phyloP scores from a whole-genome alignment of 2,329 filamentous ascomycete species.

The Alternaria rosae region DNA sequence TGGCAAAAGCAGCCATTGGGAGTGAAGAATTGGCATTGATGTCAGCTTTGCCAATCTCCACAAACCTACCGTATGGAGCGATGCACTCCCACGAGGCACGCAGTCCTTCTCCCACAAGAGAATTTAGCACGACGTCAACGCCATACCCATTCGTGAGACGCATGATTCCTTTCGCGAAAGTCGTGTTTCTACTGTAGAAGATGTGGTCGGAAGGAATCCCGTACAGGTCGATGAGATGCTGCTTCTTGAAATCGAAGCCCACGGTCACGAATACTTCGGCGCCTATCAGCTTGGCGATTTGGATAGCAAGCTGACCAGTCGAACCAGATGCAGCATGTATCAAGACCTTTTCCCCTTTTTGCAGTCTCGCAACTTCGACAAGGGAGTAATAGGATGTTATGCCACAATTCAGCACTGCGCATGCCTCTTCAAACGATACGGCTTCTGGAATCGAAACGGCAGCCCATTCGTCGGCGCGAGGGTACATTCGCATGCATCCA shows the following conservation, averaged over 20 bases:
- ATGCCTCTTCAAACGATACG: constrained; percentile 21
- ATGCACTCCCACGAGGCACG: constrained; percentile 50
- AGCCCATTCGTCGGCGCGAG: not conserved
- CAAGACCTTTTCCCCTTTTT: constrained; percentile 36
- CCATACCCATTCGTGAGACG: constrained; percentile 29
- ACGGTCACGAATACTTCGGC: constrained; percentile 37
- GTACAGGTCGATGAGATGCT: constrained; percentile 24
- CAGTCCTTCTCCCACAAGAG: constrained; percentile 32
- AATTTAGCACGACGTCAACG: constrained; percentile 47
- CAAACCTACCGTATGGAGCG: constrained; percentile 35
- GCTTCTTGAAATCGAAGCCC: constrained; percentile 24
- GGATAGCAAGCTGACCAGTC: constrained; percentile 29
- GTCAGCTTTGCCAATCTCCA: constrained; percentile 30
- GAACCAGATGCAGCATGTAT: constrained; percentile 31
- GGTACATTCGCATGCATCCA: not conserved
- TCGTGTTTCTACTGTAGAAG: constrained; percentile 37
- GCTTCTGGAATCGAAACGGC: constrained; percentile 11
- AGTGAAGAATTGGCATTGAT: constrained; percentile 8
- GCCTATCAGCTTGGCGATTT: constrained; percentile 25
- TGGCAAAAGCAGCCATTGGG: constrained; percentile 13
- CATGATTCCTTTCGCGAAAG: constrained; percentile 6
- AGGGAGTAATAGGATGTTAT: constrained; percentile 24
- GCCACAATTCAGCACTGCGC: not conserved
- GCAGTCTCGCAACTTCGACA: constrained; percentile 25
- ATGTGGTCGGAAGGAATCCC: constrained; percentile 39